Evolutionary conservation across 108 stramenopile genomes (phyloP), one percentile per base, ranked within the genome.

Genomic region (Skeletonema costatum): DNA sequence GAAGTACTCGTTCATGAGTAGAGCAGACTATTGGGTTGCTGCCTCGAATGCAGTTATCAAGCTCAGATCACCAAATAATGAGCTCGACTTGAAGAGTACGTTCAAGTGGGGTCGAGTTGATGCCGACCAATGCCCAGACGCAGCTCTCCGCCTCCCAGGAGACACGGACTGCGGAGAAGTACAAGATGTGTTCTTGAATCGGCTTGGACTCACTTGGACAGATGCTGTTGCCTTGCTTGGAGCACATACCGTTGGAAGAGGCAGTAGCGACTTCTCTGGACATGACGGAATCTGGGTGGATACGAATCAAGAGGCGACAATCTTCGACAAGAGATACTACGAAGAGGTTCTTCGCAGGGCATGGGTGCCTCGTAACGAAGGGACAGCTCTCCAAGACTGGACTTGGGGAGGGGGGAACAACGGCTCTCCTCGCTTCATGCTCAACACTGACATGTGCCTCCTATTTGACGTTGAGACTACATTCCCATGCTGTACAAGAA

Each of bases 181-280:
- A 7, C 69, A 81, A 66, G 36, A 25, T 25, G 25, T 25, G 25
- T 25, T 25, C 25, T 25, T 25, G 25, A 25, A 25, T 25, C 25
- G 25, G 17, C 46, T 81, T 35, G 80, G 80, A 5, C 50, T 81
- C 16, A 61, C 21, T 11, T 76, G 75, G 70, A 71, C 29, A 19
- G 80, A 81, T 36, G 80, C 80, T 8, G 90, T 83, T 41, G 83
- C 85, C 32, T 53, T 79, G 56, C 61, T 84, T 53, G 77, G 83
- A 38, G 77, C 67, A 19, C 77, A 84, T 32, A 74, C 83, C 3
- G 32, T 79, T 42, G 83, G 77, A 32, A 60, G 83, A 58, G 83
- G 77, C 6, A 50, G 72, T 32, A 31, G 5, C 7, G 21, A 72
- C 61, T 76, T 77, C 35, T 72, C 75, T 13, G 72, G 78, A 11